Percentiles rank a stretch among this genome's conserved stretches.
Conservation (phyloP, 805 yeast species). For the Barnettozyma botsteinii region DNA sequence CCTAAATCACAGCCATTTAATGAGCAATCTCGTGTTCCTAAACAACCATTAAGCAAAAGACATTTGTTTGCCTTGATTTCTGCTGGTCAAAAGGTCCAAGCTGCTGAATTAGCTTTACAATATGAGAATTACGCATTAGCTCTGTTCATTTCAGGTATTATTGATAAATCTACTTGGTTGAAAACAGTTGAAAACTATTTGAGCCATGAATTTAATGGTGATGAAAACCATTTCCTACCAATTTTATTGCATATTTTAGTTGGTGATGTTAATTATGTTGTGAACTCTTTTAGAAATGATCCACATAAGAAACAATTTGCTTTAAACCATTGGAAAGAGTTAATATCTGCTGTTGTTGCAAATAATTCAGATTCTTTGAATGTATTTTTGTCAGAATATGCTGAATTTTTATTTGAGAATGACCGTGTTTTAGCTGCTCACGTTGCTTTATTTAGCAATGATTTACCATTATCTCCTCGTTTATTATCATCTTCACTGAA, state of each 20-base stretch:
- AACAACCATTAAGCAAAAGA: slow-evolving; percentile 26
- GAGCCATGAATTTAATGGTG: slow-evolving; percentile 39
- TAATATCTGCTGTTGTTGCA: slow-evolving; percentile 36
- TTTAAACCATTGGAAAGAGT: slow-evolving; percentile 43
- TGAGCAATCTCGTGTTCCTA: slow-evolving; percentile 9
- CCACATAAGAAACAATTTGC: slow-evolving; percentile 43
- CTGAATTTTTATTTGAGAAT: slow-evolving; percentile 36
- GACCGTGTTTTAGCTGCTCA: slow-evolving; percentile 35
- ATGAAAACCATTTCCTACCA: slow-evolving; percentile 41
- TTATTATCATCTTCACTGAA: slow-evolving; percentile 12
- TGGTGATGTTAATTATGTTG: slow-evolving; percentile 52
- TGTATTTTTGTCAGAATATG: slow-evolving; percentile 47
- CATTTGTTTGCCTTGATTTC: slow-evolving; percentile 50
- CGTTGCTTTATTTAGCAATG: slow-evolving; percentile 42
- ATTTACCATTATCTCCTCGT: slow-evolving; percentile 35
- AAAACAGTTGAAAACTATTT: slow-evolving; percentile 54
- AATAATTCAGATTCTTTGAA: slow-evolving; percentile 29
- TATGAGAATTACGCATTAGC: slow-evolving; percentile 76
- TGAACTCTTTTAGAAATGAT: slow-evolving; percentile 42
- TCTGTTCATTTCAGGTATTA: slow-evolving; percentile 58
- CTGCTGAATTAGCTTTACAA: slow-evolving; percentile 55
- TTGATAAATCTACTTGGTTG: slow-evolving; percentile 57
- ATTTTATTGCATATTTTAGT: slow-evolving; percentile 56
- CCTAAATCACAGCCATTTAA: neutral
- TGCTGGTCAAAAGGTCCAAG: slow-evolving; percentile 65